Conservation (phyloP, 192 early-diverging fungal species). For the Entomortierella chlamydospora region DNA sequence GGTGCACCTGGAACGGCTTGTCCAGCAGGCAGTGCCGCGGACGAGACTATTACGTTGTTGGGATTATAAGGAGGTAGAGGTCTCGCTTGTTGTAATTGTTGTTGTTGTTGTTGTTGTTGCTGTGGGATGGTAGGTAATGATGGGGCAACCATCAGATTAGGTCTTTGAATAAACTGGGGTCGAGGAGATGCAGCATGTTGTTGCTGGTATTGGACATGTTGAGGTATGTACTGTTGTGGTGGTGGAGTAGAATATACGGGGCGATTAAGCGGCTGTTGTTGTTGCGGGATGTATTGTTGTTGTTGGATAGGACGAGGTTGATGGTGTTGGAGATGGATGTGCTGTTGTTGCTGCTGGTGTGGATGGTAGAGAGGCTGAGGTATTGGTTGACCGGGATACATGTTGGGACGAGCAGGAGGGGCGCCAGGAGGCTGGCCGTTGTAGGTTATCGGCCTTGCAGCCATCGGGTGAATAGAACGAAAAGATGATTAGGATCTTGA, state of each 20-base stretch:
- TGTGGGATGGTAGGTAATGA: constrained; percentile 30
- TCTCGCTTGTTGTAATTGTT: constrained; percentile 9
- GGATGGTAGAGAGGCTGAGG: constrained; percentile 36
- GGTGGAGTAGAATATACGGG: constrained; percentile 37
- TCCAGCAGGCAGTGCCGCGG: not conserved
- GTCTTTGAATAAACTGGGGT: constrained; percentile 35
- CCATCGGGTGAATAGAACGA: constrained; percentile 14
- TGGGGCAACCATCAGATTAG: constrained; percentile 19
- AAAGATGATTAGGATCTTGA: no score
- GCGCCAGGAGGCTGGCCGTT: constrained; percentile 31
- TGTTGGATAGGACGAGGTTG: constrained; percentile 23
- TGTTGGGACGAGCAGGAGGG: constrained; percentile 28
- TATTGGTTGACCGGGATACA: constrained; percentile 32
- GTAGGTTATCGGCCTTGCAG: constrained; percentile 46
- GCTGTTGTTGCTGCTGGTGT: constrained; percentile 35
- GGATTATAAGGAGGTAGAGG: constrained; percentile 26
- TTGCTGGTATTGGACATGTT: constrained; percentile 31
- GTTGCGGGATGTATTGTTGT: constrained; percentile 22
- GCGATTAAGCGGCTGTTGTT: constrained; percentile 11
- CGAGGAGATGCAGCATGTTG: constrained; percentile 3
- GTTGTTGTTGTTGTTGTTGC: constrained; percentile 18
- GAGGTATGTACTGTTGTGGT: constrained; percentile 28
- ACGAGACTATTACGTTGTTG: constrained; percentile 13
- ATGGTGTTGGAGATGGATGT: constrained; percentile 17
- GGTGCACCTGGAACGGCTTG: not conserved